phyloP scores from a whole-genome alignment of 768 basidiomycete species.

The Gymnopilus dilepis region DNA sequence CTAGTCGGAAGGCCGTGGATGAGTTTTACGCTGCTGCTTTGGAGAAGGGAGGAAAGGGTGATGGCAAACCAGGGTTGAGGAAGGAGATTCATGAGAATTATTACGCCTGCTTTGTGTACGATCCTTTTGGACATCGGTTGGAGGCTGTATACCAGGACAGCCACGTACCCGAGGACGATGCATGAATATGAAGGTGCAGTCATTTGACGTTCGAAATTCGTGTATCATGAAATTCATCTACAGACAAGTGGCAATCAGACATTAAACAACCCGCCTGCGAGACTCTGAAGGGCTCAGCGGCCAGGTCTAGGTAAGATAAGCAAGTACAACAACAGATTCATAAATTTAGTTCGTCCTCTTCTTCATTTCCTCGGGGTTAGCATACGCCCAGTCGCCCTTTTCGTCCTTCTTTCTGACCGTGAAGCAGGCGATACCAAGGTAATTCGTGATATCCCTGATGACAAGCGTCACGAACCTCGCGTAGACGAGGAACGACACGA shows the following conservation, averaged over 20 bases:
- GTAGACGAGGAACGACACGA: constrained; percentile 72
- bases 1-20: background rate
- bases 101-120: constrained; percentile 8
- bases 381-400: constrained; percentile 60
- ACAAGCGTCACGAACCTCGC: constrained; percentile 82
- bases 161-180: background rate
- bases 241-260: too few relatives aligned
- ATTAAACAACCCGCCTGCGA: too few relatives aligned
- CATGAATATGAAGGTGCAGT: background rate
- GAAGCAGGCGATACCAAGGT: constrained; percentile 94
- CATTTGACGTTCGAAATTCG: background rate
- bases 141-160: constrained; percentile 7
- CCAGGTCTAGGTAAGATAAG: too few relatives aligned
- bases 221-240: too few relatives aligned
- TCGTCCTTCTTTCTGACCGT: constrained; percentile 87
- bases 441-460: constrained; percentile 86
- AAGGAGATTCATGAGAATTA: constrained; percentile 6
- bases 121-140: constrained; percentile 8
- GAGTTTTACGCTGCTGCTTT: background rate
- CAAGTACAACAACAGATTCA: too few relatives aligned
- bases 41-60: background rate
- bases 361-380: constrained; percentile 13
- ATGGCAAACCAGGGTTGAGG: background rate
- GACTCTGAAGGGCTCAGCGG: too few relatives aligned
- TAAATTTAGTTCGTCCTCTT: background rate